These are phyloP conservation scores for Neopestalotiopsis sp. DNA, from an alignment of 2,329 filamentous ascomycete species.

Conservation along the genomic window DNA sequence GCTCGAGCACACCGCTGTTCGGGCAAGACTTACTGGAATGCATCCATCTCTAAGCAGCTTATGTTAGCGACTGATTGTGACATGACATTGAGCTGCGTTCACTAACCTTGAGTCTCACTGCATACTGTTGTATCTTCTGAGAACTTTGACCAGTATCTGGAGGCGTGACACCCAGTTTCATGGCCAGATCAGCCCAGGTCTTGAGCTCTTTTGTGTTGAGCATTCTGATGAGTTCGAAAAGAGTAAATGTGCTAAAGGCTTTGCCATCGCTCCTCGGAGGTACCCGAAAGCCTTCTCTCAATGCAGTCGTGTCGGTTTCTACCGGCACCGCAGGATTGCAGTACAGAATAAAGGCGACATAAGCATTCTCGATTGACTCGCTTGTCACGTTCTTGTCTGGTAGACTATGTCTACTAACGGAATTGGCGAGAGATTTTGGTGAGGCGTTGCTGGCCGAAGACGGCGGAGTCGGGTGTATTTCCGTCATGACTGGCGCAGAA, in stretches of 20 bases:
- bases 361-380: conserved; percentile 79
- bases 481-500: conserved; percentile 8
- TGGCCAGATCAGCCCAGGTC: conserved; percentile 88
- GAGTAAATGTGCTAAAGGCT: conserved; percentile 76
- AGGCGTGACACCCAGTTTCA: conserved; percentile 86
- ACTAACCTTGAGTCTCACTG: conserved; percentile 83
- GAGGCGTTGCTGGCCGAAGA: conserved; percentile 34
- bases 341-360: conserved; percentile 84
- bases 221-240: conserved; percentile 80
- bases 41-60: conserved; percentile 78
- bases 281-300: conserved; percentile 77
- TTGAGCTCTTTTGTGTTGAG: conserved; percentile 85
- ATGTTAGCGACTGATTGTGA: neutral
- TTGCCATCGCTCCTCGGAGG: conserved; percentile 90
- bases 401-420: conserved; percentile 43
- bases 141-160: conserved; percentile 84
- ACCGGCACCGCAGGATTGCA: conserved; percentile 83
- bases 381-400: conserved; percentile 73
- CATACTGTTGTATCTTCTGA: conserved; percentile 95
- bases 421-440: conserved; percentile 30
- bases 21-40: conserved; percentile 64
- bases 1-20: no score
- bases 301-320: conserved; percentile 71
- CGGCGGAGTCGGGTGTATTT: conserved; percentile 28
- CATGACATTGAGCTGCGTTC: neutral